Base-by-base conservation (phyloP, 2,329 filamentous ascomycete genomes). In the Stagonosporopsis rhizophila region DNA sequence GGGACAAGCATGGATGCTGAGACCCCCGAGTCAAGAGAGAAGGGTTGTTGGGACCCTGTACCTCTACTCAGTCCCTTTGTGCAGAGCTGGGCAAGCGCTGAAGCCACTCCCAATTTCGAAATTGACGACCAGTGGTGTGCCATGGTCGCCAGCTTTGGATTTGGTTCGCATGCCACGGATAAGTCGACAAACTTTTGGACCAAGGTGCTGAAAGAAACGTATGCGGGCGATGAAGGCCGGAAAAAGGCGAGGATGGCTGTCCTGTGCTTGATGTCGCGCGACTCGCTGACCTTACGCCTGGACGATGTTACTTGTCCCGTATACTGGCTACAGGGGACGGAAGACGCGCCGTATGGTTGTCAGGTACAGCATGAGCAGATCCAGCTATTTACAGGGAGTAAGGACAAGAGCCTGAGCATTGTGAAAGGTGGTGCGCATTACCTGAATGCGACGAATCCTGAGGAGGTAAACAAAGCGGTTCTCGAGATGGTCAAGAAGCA, bases 1-100 rank as follows among this genome's bases (percentile, higher is more conserved):
- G 82, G 82, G 19, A 82, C 81, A 1, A 82, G 80, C 1, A 75
- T 84, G 72, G 81, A 83, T 67, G 77, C 71, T 49, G 81, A 84
- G 60, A 79, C 77, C 17, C 64, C 75, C 15, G 71, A 75, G 12
- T 78, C 77, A n/a, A 75, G 78, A 15, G 59, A 66, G 9, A 70
- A 81, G 5, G 77, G 79, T 4, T 83, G 81, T 70, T 84, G 81
- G 81, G 75, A 83, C 59, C 76, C 72, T 9, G 66, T 70, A 1
- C 63, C 66, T 0, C 66, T 72, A 15, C 64, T 79, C 2, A 71
- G 62, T 0, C 62, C 67, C 0, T 75, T 70, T 35, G 76, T 79
- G 55, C 57, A 78, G 4, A 66, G 65, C 3, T 81, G 79, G 78
- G 77, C 78, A 3, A 77, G 68, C 22, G 67, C 59, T 5, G 53